Evolutionary conservation across 345 rosid species (phyloP).

Genomic region (Eucalyptus pauciflora): DNA sequence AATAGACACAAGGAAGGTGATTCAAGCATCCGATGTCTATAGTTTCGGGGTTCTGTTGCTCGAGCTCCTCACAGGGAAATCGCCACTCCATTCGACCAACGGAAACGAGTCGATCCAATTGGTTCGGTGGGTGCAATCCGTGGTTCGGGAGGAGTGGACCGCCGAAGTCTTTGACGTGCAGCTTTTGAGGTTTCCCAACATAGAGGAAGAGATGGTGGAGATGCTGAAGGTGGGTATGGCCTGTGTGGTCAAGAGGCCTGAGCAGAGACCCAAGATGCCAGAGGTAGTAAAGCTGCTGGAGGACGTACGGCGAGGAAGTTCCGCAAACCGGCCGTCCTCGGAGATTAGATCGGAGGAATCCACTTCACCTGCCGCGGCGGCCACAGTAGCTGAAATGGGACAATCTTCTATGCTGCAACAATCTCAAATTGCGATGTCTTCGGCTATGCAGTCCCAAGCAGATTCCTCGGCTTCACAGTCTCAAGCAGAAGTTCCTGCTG

Average conservation of each 20-base stretch:
- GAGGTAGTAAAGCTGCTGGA: constrained; percentile 65
- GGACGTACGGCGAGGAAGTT: constrained; percentile 21
- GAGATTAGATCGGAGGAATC: constrained; percentile 26
- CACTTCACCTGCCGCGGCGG: constrained; percentile 5
- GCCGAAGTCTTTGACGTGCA: constrained; percentile 82
- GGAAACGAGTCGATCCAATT: constrained; percentile 55
- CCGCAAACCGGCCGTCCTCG: constrained; percentile 12
- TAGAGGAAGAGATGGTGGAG: constrained; percentile 90
- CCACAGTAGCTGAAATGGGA: constrained; percentile 14
- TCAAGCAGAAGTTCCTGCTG: background rate
- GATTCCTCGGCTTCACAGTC: background rate
- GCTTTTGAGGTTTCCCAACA: constrained; percentile 70
- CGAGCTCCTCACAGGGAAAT: constrained; percentile 81
- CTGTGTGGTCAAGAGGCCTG: constrained; percentile 58
- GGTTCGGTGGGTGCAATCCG: constrained; percentile 86
- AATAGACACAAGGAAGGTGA: constrained; percentile 56
- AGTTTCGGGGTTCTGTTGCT: constrained; percentile 77
- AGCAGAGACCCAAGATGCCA: constrained; percentile 60
- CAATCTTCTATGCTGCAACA: constrained; percentile 13
- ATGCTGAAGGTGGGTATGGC: constrained; percentile 81
- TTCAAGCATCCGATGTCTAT: constrained; percentile 69
- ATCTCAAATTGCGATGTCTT: background rate
- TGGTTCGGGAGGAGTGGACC: constrained; percentile 86
- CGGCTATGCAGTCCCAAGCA: background rate
- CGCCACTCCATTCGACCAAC: constrained; percentile 31